These are phyloP conservation scores for Penicillium coffeae DNA, from an alignment of 495 filamentous ascomycete species.

Conservation along the genomic window DNA sequence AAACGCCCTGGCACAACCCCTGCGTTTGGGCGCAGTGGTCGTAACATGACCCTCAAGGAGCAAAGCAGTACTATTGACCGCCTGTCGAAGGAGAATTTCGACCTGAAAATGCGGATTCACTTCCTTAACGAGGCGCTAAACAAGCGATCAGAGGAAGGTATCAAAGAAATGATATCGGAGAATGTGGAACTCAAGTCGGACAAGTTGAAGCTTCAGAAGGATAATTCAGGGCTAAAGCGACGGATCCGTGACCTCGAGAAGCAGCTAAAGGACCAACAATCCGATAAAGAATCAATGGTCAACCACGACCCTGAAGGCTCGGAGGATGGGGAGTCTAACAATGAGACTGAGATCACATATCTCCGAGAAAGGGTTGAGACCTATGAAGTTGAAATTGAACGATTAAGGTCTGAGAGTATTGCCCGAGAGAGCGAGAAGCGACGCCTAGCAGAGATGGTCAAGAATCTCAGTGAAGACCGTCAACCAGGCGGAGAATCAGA, in stretches of 20 bases:
- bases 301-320: constrained; percentile 58
- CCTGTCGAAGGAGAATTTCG: constrained; percentile 90
- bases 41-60: constrained; percentile 89
- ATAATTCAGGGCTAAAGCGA: constrained; percentile 74
- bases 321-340: constrained; percentile 51
- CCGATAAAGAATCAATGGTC: constrained; percentile 54
- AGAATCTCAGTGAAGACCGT: constrained; percentile 62
- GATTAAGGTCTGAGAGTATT: constrained; percentile 70
- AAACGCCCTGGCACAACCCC: constrained; percentile 51
- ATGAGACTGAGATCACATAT: constrained; percentile 81
- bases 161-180: constrained; percentile 95
- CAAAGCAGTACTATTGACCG: constrained; percentile 95
- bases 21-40: constrained; percentile 58
- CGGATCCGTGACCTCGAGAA: constrained; percentile 83
- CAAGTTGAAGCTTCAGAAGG: constrained; percentile 79
- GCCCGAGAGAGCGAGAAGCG: constrained; percentile 76
- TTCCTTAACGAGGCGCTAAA: constrained; percentile 91
- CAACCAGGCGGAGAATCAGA: constrained; percentile 63
- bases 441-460: constrained; percentile 73
- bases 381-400: constrained; percentile 78
- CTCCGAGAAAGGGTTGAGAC: constrained; percentile 79
- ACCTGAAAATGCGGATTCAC: constrained; percentile 95
- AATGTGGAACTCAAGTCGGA: constrained; percentile 93
- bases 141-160: constrained; percentile 89
- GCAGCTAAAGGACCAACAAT: constrained; percentile 63